Evolutionary conservation across 1,284 basidiomycete species (phyloP).

Genomic region (Ceratobasidium sp.): DNA sequence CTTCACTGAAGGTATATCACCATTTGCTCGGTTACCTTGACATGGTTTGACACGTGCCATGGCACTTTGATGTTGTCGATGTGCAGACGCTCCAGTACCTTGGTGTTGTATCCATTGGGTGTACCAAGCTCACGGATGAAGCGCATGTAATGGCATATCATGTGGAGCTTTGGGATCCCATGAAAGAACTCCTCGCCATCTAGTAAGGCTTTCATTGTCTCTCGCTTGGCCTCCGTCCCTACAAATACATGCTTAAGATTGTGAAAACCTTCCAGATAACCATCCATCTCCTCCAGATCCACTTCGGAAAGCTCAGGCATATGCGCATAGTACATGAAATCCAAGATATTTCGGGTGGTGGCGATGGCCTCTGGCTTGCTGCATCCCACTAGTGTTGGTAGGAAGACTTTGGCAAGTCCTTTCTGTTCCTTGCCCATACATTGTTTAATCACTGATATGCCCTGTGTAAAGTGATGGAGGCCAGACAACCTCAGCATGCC

Average conservation of each 20-base stretch:
- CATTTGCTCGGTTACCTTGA: background rate
- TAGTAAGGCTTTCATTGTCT: too few species aligned
- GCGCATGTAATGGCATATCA: background rate
- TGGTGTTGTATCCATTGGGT: background rate
- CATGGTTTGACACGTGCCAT: background rate
- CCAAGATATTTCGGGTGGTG: slow-evolving; percentile 49
- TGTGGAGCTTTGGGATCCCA: slow-evolving; percentile 37
- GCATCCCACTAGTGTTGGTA: background rate
- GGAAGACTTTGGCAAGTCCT: slow-evolving; percentile 20
- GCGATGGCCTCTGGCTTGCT: background rate
- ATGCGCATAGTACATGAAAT: slow-evolving; percentile 38
- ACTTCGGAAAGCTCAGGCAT: background rate
- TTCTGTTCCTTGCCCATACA: slow-evolving; percentile 46
- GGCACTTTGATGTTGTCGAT: background rate
- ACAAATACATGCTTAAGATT: background rate
- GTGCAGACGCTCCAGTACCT: background rate
- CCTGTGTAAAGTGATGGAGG: background rate
- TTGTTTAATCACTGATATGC: background rate
- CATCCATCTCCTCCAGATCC: background rate
- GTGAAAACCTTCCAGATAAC: background rate
- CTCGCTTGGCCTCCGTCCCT: background rate
- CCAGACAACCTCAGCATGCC: slow-evolving; percentile 26
- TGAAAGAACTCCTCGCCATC: slow-evolving; percentile 13
- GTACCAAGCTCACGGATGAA: background rate
- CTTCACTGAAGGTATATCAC: background rate